A percentile compares a stretch with the other conserved stretches of the same genome.
These are phyloP conservation scores for Lodderomyces beijingensis DNA, from an alignment of 1,139 yeast genomes.

Conservation along the genomic window DNA sequence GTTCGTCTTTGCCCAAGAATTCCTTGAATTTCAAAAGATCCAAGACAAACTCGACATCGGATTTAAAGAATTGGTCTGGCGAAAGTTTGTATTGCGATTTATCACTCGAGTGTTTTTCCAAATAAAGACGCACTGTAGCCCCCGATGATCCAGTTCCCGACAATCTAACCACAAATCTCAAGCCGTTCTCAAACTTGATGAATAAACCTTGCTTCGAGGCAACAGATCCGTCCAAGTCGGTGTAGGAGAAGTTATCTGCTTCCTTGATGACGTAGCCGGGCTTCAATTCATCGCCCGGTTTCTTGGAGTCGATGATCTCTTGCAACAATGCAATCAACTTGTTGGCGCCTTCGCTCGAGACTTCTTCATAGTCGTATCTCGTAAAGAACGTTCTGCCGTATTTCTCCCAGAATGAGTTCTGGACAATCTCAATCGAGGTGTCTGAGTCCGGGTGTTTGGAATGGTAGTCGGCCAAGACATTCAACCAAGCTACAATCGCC, in stretches of 20 bases:
- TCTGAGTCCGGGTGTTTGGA: conserved; percentile 50
- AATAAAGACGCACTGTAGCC: conserved; percentile 90
- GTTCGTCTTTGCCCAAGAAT: conserved; percentile 75
- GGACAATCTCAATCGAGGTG: conserved; percentile 69
- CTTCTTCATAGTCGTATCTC: conserved; percentile 90
- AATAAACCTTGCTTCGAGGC: conserved; percentile 89
- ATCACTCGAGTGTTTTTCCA: conserved; percentile 78
- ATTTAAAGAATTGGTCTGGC: conserved; percentile 68
- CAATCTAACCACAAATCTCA: conserved; percentile 83
- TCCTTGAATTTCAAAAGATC: conserved; percentile 68
- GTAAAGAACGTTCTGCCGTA: conserved; percentile 98
- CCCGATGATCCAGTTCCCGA: conserved; percentile 99
- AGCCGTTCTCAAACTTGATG: conserved; percentile 76
- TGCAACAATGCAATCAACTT: conserved; percentile 60
- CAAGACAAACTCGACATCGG: conserved; percentile 62
- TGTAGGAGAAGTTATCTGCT: conserved; percentile 87
- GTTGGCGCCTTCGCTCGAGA: conserved; percentile 69
- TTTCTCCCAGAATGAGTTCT: conserved; percentile 80
- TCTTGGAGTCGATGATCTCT: conserved; percentile 27
- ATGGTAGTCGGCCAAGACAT: conserved; percentile 81
- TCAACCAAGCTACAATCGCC: conserved; percentile 98
- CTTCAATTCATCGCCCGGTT: conserved; percentile 41
- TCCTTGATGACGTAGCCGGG: conserved; percentile 56
- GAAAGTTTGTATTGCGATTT: conserved; percentile 40
- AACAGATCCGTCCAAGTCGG: conserved; percentile 91